Percentiles rank a stretch among this genome's conserved stretches.
phyloP scores from a whole-genome alignment of 306 rosid species.

The Citrullus amarus region DNA sequence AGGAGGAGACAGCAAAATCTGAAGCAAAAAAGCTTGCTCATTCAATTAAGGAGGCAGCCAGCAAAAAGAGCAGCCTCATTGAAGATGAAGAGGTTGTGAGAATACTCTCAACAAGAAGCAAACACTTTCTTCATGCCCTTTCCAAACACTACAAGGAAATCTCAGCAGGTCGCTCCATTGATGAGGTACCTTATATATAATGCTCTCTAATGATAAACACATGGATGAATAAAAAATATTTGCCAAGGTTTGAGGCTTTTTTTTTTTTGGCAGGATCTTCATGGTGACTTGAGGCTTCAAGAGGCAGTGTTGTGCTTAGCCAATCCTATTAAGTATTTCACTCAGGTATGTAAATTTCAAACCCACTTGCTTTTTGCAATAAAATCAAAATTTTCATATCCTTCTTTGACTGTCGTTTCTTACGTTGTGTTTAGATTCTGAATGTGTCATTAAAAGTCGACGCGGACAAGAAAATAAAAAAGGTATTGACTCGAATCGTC shows the following conservation, averaged over 20 bases:
- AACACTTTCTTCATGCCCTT: slow-evolving; percentile 43
- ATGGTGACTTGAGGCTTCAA: slow-evolving; percentile 33
- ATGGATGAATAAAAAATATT: neutral
- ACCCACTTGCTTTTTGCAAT: neutral
- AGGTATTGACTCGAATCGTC: slow-evolving; percentile 66
- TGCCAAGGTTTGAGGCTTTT: neutral
- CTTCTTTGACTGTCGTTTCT: neutral
- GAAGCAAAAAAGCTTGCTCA: slow-evolving; percentile 46
- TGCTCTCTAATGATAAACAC: neutral
- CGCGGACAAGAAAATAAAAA: slow-evolving; percentile 43
- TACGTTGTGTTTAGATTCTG: slow-evolving; percentile 31
- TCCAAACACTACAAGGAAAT: slow-evolving; percentile 57
- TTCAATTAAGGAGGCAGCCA: slow-evolving; percentile 38
- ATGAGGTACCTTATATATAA: slow-evolving; percentile 41
- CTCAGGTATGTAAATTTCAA: slow-evolving; percentile 31
- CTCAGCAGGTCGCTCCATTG: slow-evolving; percentile 33
- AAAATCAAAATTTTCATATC: neutral
- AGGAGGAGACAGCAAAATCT: slow-evolving; percentile 45
- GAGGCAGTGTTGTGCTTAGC: slow-evolving; percentile 67
- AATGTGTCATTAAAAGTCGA: slow-evolving; percentile 40
- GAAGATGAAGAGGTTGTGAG: slow-evolving; percentile 67
- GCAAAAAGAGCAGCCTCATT: slow-evolving; percentile 18
- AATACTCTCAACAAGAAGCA: slow-evolving; percentile 76
- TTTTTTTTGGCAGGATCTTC: slow-evolving; percentile 40
- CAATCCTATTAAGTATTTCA: slow-evolving; percentile 48